Base-by-base conservation (phyloP, 352 stramenopile species). In the Phytophthora ohioensis region DNA sequence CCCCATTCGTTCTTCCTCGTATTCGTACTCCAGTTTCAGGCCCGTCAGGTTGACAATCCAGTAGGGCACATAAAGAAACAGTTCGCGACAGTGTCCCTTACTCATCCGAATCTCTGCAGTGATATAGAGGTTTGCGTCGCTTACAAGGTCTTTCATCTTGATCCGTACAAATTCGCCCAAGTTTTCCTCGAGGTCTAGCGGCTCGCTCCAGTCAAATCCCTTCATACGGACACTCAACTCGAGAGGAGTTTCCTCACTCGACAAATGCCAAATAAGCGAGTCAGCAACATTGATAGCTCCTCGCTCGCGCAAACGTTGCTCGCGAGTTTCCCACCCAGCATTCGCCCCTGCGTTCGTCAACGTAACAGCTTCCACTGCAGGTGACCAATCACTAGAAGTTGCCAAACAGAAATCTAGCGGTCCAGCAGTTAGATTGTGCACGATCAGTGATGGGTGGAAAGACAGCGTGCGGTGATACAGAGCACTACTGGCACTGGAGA, bases 1-100 rank as follows among this genome's bases (percentile, higher is more conserved):
- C 6, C 76, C 79, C 35, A 86, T 86, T 55, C 78, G 77, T n/a
- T 92, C 87, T 60, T 92, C 78, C 36, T 95, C 90, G 47, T 89
- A 91, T 73, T 93, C 84, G 62, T 91, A 95, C 53, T 96, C 90
- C 11, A 96, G 75, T 69, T 93, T 88, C 8, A 96, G 66, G 0
- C 87, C 87, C 11, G 88, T 95, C 52, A 95, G 69, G 57, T 96
- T 96, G 30, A 96, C 85, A 53, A 96, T 93, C 90, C 90, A 96
- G 69, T 95, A 96, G 12, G 90, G 90, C 10, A 95, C 87, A 57
- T 89, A 95, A n/a, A 96, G 64, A 13, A 91, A 87, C 42, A 96
- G 67, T 54, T 95, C 88, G 9, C 79, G 81, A 31, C 84, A 93
- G 7, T 77, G 71, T 5, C 85, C 84, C 67, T 78, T 85, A 5